Percentiles rank a stretch among this genome's conserved stretches.
Conservation (phyloP, 345 rosid genomes). For the Pistacia atlantica region DNA sequence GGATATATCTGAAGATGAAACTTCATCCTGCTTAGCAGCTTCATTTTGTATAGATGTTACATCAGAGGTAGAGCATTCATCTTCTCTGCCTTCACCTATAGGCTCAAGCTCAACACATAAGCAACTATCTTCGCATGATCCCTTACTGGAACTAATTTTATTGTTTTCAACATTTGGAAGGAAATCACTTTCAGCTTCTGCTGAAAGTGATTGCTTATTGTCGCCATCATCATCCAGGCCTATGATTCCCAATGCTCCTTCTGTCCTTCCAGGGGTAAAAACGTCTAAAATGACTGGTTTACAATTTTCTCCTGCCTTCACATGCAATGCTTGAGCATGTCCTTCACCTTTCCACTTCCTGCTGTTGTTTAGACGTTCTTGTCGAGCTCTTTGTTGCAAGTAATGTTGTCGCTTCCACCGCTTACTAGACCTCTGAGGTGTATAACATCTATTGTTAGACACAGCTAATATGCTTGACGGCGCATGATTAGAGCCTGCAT, state of each 20-base stretch:
- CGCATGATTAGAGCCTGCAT: conserved; percentile 56
- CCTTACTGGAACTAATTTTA: conserved; percentile 36
- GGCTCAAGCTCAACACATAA: conserved; percentile 29
- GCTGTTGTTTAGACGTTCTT: conserved; percentile 85
- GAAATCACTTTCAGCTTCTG: conserved; percentile 40
- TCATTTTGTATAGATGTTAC: conserved; percentile 39
- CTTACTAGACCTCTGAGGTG: conserved; percentile 66
- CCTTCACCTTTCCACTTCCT: conserved; percentile 96
- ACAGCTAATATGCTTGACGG: conserved; percentile 43
- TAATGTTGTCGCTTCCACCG: conserved; percentile 88
- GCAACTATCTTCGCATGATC: conserved; percentile 31
- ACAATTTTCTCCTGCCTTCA: conserved; percentile 38
- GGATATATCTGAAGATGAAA: conserved; percentile 43
- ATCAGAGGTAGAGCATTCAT: conserved; percentile 34
- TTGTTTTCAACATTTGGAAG: conserved; percentile 44
- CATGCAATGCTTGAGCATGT: conserved; percentile 33
- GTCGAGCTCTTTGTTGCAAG: conserved; percentile 87
- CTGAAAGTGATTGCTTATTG: conserved; percentile 35
- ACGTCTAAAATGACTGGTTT: conserved; percentile 31
- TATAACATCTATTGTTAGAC: conserved; percentile 58
- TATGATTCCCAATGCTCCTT: conserved; percentile 37
- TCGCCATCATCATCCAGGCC: conserved; percentile 39
- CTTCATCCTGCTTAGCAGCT: conserved; percentile 42
- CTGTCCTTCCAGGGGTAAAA: conserved; percentile 33
- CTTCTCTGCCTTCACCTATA: conserved; percentile 31